These are phyloP conservation scores for baker's yeast (Saccharomyces cerevisiae) DNA, from an alignment of 805 yeast genomes.

Conservation along the genomic window DNA sequence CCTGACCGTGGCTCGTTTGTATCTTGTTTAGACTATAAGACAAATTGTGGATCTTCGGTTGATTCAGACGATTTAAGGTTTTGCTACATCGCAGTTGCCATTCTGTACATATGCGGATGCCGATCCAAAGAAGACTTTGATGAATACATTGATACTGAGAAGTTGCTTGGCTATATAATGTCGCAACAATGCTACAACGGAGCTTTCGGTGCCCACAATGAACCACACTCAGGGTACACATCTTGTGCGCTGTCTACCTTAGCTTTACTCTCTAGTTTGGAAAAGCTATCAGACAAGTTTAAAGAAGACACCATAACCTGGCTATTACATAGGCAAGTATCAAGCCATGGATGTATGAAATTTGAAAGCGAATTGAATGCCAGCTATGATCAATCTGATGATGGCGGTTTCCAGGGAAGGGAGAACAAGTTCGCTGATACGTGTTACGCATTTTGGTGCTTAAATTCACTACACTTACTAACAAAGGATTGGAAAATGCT, in stretches of 20 bases:
- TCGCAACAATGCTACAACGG: slow-evolving; percentile 46
- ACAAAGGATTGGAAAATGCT: slow-evolving; percentile 13
- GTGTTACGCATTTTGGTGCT: slow-evolving; percentile 81
- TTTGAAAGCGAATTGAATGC: slow-evolving; percentile 26
- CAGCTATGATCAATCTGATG: slow-evolving; percentile 39
- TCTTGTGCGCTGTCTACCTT: slow-evolving; percentile 73
- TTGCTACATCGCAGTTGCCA: slow-evolving; percentile 63
- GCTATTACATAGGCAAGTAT: slow-evolving; percentile 55
- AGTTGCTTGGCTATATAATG: slow-evolving; percentile 34
- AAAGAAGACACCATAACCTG: slow-evolving; percentile 43
- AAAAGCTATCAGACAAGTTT: slow-evolving; percentile 11
- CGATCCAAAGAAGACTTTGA: slow-evolving; percentile 16
- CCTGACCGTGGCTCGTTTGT: slow-evolving; percentile 49
- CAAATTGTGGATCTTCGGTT: slow-evolving; percentile 28
- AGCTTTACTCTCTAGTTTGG: slow-evolving; percentile 31
- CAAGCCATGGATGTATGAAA: slow-evolving; percentile 15
- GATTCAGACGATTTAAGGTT: slow-evolving; percentile 68
- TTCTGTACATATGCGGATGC: slow-evolving; percentile 42
- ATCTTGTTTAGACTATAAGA: slow-evolving; percentile 31
- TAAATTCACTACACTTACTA: slow-evolving; percentile 48
- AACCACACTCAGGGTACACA: slow-evolving; percentile 81
- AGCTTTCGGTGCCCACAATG: slow-evolving; percentile 57
- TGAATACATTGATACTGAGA: slow-evolving; percentile 37
- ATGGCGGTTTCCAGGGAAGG: slow-evolving; percentile 82
- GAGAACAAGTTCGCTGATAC: slow-evolving; percentile 80